Percentiles rank a stretch among this genome's conserved stretches.
These are phyloP conservation scores for Physcomitrium patens DNA, from an alignment of 225 moss, liverwort and hornwort genomes.

Conservation along the genomic window DNA sequence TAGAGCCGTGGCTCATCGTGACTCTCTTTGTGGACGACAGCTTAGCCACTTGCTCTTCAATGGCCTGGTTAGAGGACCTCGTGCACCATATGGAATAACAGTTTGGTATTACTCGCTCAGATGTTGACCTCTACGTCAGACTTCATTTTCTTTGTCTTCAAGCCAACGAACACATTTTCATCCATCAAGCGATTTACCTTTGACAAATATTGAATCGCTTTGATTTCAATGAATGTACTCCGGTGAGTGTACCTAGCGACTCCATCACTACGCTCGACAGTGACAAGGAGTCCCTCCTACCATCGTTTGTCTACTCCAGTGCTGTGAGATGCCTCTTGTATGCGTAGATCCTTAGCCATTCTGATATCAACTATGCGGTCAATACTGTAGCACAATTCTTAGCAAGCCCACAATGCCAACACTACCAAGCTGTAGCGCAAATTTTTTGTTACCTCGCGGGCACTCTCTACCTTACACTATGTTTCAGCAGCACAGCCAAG, in stretches of 20 bases:
- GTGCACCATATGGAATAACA: not conserved
- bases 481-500: not conserved
- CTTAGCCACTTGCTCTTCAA: not conserved
- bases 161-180: not conserved
- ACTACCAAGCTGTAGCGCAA: not conserved
- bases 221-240: not conserved
- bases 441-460: not conserved
- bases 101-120: too few relatives aligned
- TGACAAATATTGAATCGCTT: not conserved
- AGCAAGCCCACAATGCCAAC: not conserved
- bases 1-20: not conserved
- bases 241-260: not conserved
- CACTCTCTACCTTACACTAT: not conserved
- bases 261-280: not conserved
- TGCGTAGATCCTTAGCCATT: not conserved
- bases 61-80: not conserved
- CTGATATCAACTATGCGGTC: not conserved
- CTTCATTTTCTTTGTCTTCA: not conserved
- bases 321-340: not conserved
- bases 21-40: not conserved
- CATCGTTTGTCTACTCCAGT: not conserved
- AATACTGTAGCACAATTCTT: too few relatives aligned
- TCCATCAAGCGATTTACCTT: not conserved
- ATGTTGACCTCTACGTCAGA: not conserved
- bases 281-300: not conserved